Evolutionary conservation across 371 early-diverging fungal genomes (phyloP).

Genomic region (Rhizopus sp.): DNA sequence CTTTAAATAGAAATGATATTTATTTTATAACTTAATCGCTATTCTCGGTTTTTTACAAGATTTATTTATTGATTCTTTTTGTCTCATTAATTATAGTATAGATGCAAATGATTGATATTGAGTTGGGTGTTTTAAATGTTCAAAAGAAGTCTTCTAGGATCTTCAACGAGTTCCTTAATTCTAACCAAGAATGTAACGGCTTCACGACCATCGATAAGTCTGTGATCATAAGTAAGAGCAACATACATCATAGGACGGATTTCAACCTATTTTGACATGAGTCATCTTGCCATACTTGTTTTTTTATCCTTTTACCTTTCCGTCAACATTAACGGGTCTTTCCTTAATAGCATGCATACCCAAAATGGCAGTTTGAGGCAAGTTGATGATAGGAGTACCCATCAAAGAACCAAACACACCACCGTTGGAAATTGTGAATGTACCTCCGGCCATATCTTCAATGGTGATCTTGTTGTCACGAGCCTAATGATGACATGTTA

Average conservation of each 20-base stretch:
- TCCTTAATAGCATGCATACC: constrained; percentile 99
- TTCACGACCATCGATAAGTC: constrained; percentile 97
- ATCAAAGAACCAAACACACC: constrained; percentile 96
- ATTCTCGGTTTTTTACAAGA: no score
- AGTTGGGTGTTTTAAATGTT: constrained; percentile 56
- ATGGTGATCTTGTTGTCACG: constrained; percentile 93
- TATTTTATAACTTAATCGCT: no score
- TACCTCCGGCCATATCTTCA: constrained; percentile 97
- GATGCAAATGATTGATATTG: not conserved
- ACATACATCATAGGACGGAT: constrained; percentile 99
- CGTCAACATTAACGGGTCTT: constrained; percentile 90
- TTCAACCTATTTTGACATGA: constrained; percentile 60
- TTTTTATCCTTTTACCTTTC: constrained; percentile 58
- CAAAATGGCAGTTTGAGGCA: constrained; percentile 95
- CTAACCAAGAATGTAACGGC: constrained; percentile 97
- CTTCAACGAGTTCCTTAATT: constrained; percentile 95
- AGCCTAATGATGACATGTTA: constrained; percentile 57
- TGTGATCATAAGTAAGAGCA: constrained; percentile 97
- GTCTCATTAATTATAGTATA: constrained; percentile 2
- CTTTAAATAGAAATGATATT: no score
- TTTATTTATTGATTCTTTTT: not conserved
- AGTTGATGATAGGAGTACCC: constrained; percentile 98
- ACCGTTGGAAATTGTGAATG: constrained; percentile 98
- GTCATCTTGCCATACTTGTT: not conserved
- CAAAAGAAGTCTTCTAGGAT: constrained; percentile 90